Evolutionary conservation across 2,329 filamentous ascomycete genomes (phyloP).

Genomic region (Akanthomyces dipterigenus): DNA sequence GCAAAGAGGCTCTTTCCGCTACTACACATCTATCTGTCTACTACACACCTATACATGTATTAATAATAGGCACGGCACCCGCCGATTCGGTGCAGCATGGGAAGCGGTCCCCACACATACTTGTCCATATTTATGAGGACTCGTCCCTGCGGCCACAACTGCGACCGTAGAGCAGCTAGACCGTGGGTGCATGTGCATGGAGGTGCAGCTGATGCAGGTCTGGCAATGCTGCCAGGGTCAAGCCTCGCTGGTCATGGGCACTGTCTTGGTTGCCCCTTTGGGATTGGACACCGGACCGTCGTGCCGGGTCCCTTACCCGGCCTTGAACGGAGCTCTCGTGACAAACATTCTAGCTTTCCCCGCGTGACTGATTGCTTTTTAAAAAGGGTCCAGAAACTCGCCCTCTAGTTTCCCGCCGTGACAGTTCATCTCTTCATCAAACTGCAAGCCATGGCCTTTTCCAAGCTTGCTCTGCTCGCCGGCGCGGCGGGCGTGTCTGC

Average conservation of each 20-base stretch:
- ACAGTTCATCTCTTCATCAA: neutral
- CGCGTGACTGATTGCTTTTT: neutral
- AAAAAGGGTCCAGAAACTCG: neutral
- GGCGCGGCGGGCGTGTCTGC: neutral
- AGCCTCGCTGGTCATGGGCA: neutral
- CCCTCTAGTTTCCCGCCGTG: neutral
- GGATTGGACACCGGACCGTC: neutral
- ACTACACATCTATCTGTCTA: neutral
- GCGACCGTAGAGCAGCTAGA: neutral
- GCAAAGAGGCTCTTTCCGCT: neutral
- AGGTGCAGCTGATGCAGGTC: too few species aligned
- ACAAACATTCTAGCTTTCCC: neutral
- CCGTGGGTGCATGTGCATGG: too few species aligned
- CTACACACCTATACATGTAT: neutral
- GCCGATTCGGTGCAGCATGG: neutral
- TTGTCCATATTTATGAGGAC: too few species aligned
- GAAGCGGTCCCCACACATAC: neutral
- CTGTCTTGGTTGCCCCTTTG: neutral
- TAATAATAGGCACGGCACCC: neutral
- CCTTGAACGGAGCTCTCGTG: neutral
- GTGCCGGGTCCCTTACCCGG: neutral
- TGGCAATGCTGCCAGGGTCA: neutral
- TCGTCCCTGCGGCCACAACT: neutral
- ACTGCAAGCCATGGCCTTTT: constrained; percentile 3
- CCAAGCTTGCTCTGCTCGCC: constrained; percentile 11